Base-by-base conservation (phyloP, 2,329 filamentous ascomycete genomes). In the Aspergillus tubingensis region DNA sequence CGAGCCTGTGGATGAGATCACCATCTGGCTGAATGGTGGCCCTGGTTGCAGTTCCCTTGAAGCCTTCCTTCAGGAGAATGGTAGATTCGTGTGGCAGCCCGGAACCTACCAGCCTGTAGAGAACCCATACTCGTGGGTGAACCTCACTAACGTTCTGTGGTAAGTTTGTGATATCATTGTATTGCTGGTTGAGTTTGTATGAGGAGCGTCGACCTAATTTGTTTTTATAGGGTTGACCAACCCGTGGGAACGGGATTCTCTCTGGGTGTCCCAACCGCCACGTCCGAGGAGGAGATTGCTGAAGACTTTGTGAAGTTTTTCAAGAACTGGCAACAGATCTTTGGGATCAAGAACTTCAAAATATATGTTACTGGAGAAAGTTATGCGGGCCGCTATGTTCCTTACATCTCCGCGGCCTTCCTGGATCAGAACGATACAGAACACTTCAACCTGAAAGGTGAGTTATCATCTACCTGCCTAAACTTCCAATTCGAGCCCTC, bases 71-170 rank as follows among this genome's bases (percentile, higher is more conserved):
- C 89, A 91, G 54, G 91, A 94, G 67, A 93, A 92, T 67, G 90
- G 91, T 0, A 88, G 90, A 0, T 89, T 91, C 68, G 59, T 83
- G 5, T 91, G 88, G 88, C 85, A 89, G 70, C 81, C 85, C 11
- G 91, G 91, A 36, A 93, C 89, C 0, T 84, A 81, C 58, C 80
- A 81, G 17, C 89, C 90, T 0, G 80, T 86, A 0, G 77, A 80
- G 48, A 92, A 92, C 70, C 82, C 84, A 0, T 92, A 88, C 78
- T 84, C 84, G n/a, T 93, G 89, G 89, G 85, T 85, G 61, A 89
- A 89, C 54, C 76, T 94, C 38, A 90, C 90, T 56, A 92, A 93
- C 73, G 85, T 93, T 68, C 79, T 95, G 50, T 95, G 87, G 85
- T 82, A 90, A 8, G 90, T 70, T n/a, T 36, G 19, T 36, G 8